Evolutionary conservation across 2,329 filamentous ascomycete genomes (phyloP).

Genomic region (Didymella glomerata): DNA sequence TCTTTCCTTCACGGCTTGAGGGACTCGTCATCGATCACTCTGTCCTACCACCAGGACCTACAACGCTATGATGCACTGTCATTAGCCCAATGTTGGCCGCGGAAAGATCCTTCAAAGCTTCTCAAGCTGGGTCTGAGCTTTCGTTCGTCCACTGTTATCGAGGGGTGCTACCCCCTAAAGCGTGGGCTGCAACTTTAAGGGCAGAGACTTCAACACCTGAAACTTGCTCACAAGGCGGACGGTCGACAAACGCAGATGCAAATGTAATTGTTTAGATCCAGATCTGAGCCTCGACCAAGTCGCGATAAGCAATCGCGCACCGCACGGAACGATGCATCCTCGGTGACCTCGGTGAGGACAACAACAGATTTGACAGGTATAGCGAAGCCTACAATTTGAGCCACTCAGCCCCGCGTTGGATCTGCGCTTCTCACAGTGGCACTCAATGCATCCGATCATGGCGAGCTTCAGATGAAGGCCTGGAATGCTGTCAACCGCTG

Average conservation of each 20-base stretch:
- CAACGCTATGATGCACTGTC: background rate
- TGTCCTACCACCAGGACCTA: background rate
- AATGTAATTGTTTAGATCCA: background rate
- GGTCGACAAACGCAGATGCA: background rate
- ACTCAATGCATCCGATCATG: background rate
- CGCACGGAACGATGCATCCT: background rate
- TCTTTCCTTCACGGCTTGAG: background rate
- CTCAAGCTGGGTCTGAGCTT: background rate
- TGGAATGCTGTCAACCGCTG: background rate
- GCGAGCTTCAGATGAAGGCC: background rate
- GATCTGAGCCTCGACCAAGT: background rate
- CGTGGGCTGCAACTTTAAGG: background rate
- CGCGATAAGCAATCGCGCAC: background rate
- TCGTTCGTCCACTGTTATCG: background rate
- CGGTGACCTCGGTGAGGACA: background rate
- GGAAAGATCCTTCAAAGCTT: background rate
- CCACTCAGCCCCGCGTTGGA: background rate
- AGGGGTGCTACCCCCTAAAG: background rate
- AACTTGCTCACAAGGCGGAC: background rate
- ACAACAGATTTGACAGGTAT: background rate
- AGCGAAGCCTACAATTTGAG: background rate
- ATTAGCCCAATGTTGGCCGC: background rate
- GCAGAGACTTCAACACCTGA: background rate
- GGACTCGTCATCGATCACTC: background rate
- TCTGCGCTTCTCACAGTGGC: background rate